Evolutionary conservation across 2,329 filamentous ascomycete species (phyloP).

Genomic region (Stemphylium lycopersici): DNA sequence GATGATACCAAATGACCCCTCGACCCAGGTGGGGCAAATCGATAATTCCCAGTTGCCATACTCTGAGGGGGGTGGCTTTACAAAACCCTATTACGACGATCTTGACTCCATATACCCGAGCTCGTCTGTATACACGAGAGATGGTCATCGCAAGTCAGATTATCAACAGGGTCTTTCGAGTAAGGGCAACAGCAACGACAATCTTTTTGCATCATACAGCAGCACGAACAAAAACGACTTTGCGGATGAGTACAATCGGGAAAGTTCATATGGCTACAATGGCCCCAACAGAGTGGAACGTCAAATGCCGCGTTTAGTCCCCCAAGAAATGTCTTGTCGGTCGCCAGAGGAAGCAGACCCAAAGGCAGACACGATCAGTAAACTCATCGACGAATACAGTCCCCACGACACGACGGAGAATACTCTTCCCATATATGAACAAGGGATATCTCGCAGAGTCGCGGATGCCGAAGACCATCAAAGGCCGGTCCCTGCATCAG

Average conservation of each 20-base stretch:
- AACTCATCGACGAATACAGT: conserved; percentile 41
- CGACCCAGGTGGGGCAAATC: conserved; percentile 26
- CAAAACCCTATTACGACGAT: conserved; percentile 39
- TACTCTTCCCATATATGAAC: conserved; percentile 2
- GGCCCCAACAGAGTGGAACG: conserved; percentile 14
- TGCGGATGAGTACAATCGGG: conserved; percentile 21
- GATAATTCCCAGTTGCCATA: conserved; percentile 12
- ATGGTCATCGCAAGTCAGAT: conserved; percentile 26
- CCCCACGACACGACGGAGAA: conserved; percentile 10
- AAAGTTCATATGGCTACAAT: conserved; percentile 22
- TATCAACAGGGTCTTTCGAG: conserved; percentile 29
- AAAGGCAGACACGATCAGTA: conserved; percentile 43
- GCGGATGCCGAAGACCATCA: not conserved
- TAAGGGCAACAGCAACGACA: conserved; percentile 29
- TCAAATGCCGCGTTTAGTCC: conserved; percentile 17
- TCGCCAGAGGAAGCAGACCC: conserved; percentile 18
- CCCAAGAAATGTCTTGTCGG: conserved; percentile 20
- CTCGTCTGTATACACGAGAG: conserved; percentile 42
- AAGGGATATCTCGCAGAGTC: no score
- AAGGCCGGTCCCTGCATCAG: conserved; percentile 7
- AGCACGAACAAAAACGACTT: conserved; percentile 18
- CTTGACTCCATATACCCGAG: conserved; percentile 36
- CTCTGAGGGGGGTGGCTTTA: conserved; percentile 14
- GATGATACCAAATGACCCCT: conserved; percentile 38
- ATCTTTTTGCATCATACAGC: conserved; percentile 26